Percentiles rank a stretch among this genome's conserved stretches.
Conservation (phyloP, 78 protist species). For the Dictyostelium purpureum region DNA sequence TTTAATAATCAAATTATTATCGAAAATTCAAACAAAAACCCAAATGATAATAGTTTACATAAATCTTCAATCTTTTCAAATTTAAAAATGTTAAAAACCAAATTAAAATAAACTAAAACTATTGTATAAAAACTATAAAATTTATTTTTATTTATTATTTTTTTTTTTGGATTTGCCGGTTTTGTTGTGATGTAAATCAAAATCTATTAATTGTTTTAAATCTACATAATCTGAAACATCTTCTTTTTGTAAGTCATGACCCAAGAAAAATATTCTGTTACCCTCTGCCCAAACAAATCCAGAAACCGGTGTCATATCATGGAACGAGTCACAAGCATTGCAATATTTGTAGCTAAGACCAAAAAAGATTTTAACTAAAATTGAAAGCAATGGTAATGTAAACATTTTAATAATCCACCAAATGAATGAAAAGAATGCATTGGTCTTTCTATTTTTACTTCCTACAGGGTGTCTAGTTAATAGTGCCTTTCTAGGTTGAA, state of each 20-base stretch:
- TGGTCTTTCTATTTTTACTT: slow-evolving; percentile 13
- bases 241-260: slow-evolving; percentile 56
- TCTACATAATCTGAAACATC: slow-evolving; percentile 64
- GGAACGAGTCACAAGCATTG: slow-evolving; percentile 69
- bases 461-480: slow-evolving; percentile 71
- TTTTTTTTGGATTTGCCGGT: not conserved
- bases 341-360: slow-evolving; percentile 62
- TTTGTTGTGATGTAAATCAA: slow-evolving; percentile 25
- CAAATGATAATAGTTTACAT: not conserved
- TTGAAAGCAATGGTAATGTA: slow-evolving; percentile 40
- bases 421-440: slow-evolving; percentile 16
- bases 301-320: slow-evolving; percentile 78
- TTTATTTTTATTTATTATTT: not conserved
- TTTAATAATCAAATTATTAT: not conserved
- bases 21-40: not conserved
- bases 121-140: too few relatives aligned
- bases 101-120: too few relatives aligned
- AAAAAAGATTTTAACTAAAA: slow-evolving; percentile 62
- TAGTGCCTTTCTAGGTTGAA: slow-evolving; percentile 70
- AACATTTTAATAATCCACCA: slow-evolving; percentile 76
- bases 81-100: too few relatives aligned
- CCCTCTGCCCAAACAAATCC: slow-evolving; percentile 81
- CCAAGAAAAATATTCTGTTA: slow-evolving; percentile 43
- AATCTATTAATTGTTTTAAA: slow-evolving; percentile 14
- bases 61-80: not conserved